Evolutionary conservation across 345 rosid genomes (phyloP), one percentile per base, ranked within the genome.

Genomic region (Geranium brycei): DNA sequence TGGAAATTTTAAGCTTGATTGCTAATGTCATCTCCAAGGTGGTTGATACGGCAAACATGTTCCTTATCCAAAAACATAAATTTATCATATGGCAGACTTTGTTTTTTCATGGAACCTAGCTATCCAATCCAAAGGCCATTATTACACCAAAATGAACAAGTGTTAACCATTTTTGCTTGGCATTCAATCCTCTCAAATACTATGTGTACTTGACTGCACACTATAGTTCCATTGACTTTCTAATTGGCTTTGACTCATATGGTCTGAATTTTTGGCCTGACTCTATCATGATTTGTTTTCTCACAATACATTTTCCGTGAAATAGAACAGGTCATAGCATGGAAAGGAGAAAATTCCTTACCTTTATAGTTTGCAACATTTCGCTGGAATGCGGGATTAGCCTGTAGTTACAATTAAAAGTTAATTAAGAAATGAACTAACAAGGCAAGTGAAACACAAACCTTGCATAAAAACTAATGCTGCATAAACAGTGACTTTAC

Each of bases 311-410:
- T 35, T 35, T 35, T 4, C 32, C 3, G 53, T 19, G 12, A 59
- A 19, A 19, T 7, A 59, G 13, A 59, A 58, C 61, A 17, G 5
- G 31, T 59, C 61, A 19, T 19, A 15, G 60, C 17, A 58, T 58
- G 10, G 19, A 28, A 58, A 14, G 16, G 12, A 58, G 51, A 55
- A 66, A 61, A 57, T 55, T 57, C 15, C 72, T 66, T 68, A 85
- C 98, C 98, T 86, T 76, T 64, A 69, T 69, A 76, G 69, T 78
- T 78, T 59, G 80, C 80, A 60, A 93, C 65, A 72, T 80, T 81
- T 74, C 82, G 84, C 71, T 80, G 83, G 68, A 93, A 81, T 51
- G 77, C 51, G 4, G 91, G 91, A 73, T 93, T 93, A 5, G 79
- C 93, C 98, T 92, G 89, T 70, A 85, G 18, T 60, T 60, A 30